These are phyloP conservation scores for Colletotrichum sp. DNA, from an alignment of 2,329 filamentous ascomycete genomes.

Conservation along the genomic window DNA sequence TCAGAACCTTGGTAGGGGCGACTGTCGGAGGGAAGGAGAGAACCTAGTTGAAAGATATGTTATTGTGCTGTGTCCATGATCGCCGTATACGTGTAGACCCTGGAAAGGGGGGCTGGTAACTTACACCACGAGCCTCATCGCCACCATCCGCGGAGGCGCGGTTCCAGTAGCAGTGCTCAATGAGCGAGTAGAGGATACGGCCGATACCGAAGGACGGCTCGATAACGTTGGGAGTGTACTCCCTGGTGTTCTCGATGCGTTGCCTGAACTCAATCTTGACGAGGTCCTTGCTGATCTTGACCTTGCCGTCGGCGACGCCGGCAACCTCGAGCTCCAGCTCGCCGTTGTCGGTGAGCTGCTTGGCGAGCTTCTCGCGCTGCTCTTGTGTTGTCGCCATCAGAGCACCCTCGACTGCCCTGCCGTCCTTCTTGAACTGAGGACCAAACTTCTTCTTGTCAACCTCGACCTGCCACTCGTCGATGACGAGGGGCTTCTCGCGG, in stretches of 20 bases:
- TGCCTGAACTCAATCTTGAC: constrained; percentile 85
- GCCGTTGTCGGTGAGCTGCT: constrained; percentile 74
- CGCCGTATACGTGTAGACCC: not conserved
- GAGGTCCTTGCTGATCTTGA: constrained; percentile 79
- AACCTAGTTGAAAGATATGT: constrained; percentile 38
- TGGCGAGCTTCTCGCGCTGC: constrained; percentile 78
- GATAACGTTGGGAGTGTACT: constrained; percentile 95
- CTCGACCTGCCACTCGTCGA: constrained; percentile 88
- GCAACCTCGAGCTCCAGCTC: constrained; percentile 80
- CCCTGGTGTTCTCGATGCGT: constrained; percentile 80
- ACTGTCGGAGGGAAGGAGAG: constrained; percentile 65
- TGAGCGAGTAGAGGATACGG: constrained; percentile 88
- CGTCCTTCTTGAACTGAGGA: constrained; percentile 93
- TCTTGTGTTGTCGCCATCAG: constrained; percentile 80
- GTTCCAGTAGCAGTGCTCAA: constrained; percentile 96
- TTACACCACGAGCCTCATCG: constrained; percentile 86
- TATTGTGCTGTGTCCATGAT: constrained; percentile 46
- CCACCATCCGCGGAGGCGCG: constrained; percentile 66
- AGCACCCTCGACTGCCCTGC: constrained; percentile 82
- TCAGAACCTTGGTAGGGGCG: constrained; percentile 93
- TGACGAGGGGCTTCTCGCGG: constrained; percentile 75
- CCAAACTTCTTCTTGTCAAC: constrained; percentile 96
- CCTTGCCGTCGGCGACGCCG: constrained; percentile 70
- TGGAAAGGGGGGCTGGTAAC: constrained; percentile 37
- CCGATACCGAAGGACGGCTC: constrained; percentile 98